Conservation (phyloP, 2,329 filamentous ascomycete genomes). For the Phyllosticta citrichinensis region DNA sequence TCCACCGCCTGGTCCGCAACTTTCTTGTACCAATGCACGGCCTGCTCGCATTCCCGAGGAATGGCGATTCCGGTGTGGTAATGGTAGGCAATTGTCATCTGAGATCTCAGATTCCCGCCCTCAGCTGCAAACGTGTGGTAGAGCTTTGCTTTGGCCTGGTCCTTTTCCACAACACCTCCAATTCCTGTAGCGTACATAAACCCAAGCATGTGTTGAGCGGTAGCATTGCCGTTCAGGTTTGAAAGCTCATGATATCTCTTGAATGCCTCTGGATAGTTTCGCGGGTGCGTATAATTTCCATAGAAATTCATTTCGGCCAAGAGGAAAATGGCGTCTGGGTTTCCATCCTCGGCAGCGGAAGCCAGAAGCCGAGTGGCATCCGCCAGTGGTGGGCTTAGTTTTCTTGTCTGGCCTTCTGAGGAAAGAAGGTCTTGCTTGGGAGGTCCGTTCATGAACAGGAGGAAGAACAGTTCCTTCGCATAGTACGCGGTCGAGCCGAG, state of each 20-base stretch:
- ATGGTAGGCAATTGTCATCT: conserved; percentile 89
- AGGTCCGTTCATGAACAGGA: conserved; percentile 56
- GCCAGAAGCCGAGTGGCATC: conserved; percentile 50
- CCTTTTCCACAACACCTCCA: conserved; percentile 65
- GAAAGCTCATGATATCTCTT: conserved; percentile 72
- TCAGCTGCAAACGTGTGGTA: conserved; percentile 93
- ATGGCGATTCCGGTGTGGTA: conserved; percentile 79
- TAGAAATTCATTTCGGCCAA: conserved; percentile 95
- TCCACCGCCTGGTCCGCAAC: conserved; percentile 87
- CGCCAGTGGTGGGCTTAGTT: conserved; percentile 42
- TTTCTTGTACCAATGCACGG: conserved; percentile 79
- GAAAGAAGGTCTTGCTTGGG: conserved; percentile 36
- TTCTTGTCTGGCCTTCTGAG: conserved; percentile 27
- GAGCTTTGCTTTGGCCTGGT: conserved; percentile 84
- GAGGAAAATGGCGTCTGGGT: conserved; percentile 78
- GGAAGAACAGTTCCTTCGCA: conserved; percentile 50
- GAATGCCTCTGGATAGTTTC: conserved; percentile 71
- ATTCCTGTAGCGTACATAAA: conserved; percentile 94
- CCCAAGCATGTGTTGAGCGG: conserved; percentile 90
- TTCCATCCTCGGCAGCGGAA: conserved; percentile 45
- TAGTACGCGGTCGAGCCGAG: conserved; percentile 50
- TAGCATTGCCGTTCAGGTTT: conserved; percentile 68
- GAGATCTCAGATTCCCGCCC: conserved; percentile 69
- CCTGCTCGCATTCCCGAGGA: conserved; percentile 73
- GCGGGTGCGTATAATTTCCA: conserved; percentile 82